Evolutionary conservation across 306 rosid genomes (phyloP).

Genomic region (Cucurbita pepo): DNA sequence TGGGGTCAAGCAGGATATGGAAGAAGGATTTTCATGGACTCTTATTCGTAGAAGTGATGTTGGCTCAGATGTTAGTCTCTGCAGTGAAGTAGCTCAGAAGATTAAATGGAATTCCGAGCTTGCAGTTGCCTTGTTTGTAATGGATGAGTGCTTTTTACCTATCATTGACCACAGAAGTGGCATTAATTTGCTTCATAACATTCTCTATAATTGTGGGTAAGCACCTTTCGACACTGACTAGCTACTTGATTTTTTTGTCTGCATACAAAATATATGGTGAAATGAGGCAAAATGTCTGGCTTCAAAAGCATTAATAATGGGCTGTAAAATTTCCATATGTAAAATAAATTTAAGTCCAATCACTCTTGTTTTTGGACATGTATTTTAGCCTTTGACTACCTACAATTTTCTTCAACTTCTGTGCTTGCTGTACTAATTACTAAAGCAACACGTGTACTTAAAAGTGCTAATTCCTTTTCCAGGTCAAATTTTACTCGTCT

Average conservation of each 20-base stretch:
- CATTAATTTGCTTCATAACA: constrained; percentile 62
- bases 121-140: constrained; percentile 66
- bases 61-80: constrained; percentile 23
- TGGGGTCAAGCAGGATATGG: constrained; percentile 68
- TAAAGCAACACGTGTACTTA: not conserved
- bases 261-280: not conserved
- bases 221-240: constrained; percentile 10
- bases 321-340: not conserved
- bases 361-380: not conserved
- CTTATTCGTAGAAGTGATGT: constrained; percentile 50
- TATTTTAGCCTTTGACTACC: not conserved
- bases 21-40: constrained; percentile 77
- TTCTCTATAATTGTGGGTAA: constrained; percentile 77
- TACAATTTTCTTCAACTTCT: not conserved
- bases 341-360: not conserved
- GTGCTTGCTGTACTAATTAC: not conserved
- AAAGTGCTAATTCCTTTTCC: constrained; percentile 12
- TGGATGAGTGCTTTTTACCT: constrained; percentile 96
- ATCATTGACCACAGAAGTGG: constrained; percentile 81
- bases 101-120: constrained; percentile 67
- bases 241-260: not conserved
- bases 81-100: constrained; percentile 24
- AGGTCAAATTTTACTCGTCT: constrained; percentile 89
- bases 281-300: not conserved
- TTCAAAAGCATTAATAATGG: not conserved